Percentiles rank a stretch among this genome's conserved stretches.
Evolutionary conservation across 495 filamentous ascomycete species (phyloP).

Genomic region (Talaromyces wortmannii): DNA sequence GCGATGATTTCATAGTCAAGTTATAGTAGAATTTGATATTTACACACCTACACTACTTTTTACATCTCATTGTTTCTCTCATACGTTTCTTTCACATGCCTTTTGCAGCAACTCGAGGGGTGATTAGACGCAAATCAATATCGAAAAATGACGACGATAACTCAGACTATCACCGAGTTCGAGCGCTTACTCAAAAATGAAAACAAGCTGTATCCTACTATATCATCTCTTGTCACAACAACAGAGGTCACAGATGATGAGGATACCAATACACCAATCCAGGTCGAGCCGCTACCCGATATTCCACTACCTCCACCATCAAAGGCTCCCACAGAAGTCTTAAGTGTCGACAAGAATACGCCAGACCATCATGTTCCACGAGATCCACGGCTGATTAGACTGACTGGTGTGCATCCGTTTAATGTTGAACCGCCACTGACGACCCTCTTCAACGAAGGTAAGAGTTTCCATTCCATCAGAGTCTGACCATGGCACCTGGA

Average conservation of each 20-base stretch:
- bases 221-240: background rate
- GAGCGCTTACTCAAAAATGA: background rate
- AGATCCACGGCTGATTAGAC: conserved; percentile 77
- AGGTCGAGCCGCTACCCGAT: conserved; percentile 18
- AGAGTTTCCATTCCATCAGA: background rate
- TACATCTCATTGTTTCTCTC: no score
- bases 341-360: conserved; percentile 72
- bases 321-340: conserved; percentile 50
- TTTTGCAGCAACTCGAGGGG: no score
- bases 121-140: background rate
- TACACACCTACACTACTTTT: no score
- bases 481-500: background rate
- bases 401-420: conserved; percentile 91
- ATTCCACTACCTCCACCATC: conserved; percentile 70
- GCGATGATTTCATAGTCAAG: no score
- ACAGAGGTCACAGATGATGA: background rate
- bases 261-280: background rate
- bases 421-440: conserved; percentile 87
- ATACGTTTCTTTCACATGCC: no score
- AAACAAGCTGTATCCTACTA: background rate
- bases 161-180: background rate
- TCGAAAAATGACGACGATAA: background rate
- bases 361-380: conserved; percentile 82
- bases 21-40: no score
- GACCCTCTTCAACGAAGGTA: conserved; percentile 71